Evolutionary conservation across 495 filamentous ascomycete species (phyloP), one percentile per base, ranked within the genome.

Genomic region (Rostrohypoxylon terebratum): DNA sequence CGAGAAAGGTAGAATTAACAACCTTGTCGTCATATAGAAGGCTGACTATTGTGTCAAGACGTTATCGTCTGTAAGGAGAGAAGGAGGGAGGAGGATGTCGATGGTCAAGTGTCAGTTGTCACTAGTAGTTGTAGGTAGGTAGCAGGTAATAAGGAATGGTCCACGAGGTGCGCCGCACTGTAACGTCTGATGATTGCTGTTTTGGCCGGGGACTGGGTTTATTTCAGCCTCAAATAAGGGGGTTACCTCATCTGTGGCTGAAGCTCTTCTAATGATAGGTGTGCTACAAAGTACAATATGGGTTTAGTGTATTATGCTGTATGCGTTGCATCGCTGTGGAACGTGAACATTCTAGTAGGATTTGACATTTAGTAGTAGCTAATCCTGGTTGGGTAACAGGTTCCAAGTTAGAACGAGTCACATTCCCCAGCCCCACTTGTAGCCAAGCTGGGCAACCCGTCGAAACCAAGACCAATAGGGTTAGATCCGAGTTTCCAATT

Each of bases 241-340:
- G 34, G 34, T 38, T 23, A 48, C 50, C 54, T 42, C 34, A 38
- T 34, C 54, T 64, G 70, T 73, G 70, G 70, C 70, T 73, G 70
- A 63, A 73, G 64, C 64, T 68, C 8, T 53, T 28, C n/a, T 28
- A 31, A 28, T 28, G 28, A 4, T 28, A 28, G 28, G 28, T 28
- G n/a, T n/a, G n/a, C n/a, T n/a, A n/a, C n/a, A n/a, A n/a, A n/a
- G n/a, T n/a, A n/a, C n/a, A n/a, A n/a, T n/a, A n/a, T n/a, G n/a
- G n/a, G n/a, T n/a, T n/a, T n/a, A n/a, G n/a, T n/a, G n/a, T n/a
- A n/a, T n/a, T n/a, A n/a, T n/a, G n/a, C n/a, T 23, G 10, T 23
- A 2, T 9, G 20, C 18, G 5, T 48, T 48, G 16, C 16, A 20
- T 9, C 34, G 38, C 36, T 23, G 20, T 53, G 48, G 25, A 53